Conservation (phyloP, 345 rosid genomes). For the Salix koriyanagi region DNA sequence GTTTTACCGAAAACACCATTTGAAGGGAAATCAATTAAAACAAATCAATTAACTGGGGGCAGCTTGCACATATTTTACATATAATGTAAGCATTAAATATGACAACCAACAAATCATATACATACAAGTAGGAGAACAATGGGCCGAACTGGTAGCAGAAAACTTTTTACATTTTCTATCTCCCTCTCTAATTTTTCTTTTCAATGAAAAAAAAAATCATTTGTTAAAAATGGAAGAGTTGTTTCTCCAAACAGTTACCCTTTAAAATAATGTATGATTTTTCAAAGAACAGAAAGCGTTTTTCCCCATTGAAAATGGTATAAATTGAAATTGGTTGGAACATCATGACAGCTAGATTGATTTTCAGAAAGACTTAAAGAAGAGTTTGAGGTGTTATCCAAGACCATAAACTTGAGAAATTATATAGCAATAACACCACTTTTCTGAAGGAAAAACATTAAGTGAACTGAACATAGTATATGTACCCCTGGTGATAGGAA, state of each 20-base stretch:
- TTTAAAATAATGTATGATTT: not conserved
- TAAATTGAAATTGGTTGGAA: not conserved
- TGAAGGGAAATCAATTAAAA: not conserved
- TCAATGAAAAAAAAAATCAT: not conserved
- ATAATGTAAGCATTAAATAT: not conserved
- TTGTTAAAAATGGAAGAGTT: not conserved
- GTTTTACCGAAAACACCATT: conserved; percentile 5
- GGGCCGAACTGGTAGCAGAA: not conserved
- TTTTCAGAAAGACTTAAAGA: not conserved
- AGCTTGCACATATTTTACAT: not conserved
- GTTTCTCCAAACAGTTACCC: not conserved
- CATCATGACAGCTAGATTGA: not conserved
- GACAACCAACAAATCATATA: not conserved
- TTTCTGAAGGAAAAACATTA: not conserved
- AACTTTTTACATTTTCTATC: not conserved
- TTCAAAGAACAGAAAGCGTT: not conserved
- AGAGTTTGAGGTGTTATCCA: not conserved
- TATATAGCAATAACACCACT: not conserved
- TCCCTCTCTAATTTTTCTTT: not conserved
- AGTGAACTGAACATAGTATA: not conserved
- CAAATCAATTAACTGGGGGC: not conserved
- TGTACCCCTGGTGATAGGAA: not conserved
- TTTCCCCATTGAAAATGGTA: not conserved
- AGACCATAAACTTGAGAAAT: not conserved
- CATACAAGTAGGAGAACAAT: not conserved